A percentile compares a stretch with the other conserved stretches of the same genome.
Evolutionary conservation across 192 early-diverging fungal species (phyloP).

Genomic region (Coemansia sp.): DNA sequence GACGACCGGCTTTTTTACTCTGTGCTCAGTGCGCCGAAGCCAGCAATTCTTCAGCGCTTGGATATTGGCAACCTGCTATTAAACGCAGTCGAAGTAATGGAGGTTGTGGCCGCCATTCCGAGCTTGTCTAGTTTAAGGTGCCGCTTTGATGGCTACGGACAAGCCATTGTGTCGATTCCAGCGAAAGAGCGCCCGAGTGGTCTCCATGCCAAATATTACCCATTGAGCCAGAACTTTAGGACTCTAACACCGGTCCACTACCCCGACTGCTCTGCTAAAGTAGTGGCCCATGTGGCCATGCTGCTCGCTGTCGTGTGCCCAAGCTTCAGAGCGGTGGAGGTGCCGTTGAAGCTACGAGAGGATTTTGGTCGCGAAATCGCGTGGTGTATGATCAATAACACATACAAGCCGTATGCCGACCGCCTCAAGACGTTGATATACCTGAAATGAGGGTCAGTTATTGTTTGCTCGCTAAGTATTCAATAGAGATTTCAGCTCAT

Average conservation of each 20-base stretch:
- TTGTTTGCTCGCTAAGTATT: too few relatives aligned
- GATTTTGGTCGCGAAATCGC: not conserved
- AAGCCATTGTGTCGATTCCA: not conserved
- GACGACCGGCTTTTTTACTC: too few relatives aligned
- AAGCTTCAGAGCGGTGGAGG: not conserved
- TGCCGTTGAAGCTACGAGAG: not conserved
- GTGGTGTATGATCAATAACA: not conserved
- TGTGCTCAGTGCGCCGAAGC: not conserved
- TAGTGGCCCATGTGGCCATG: not conserved
- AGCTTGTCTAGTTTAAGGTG: not conserved
- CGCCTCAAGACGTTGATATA: not conserved
- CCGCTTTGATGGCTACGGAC: not conserved
- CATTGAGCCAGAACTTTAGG: not conserved
- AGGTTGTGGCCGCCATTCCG: not conserved
- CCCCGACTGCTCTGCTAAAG: not conserved
- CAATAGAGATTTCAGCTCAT: too few relatives aligned
- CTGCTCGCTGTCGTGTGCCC: not conserved
- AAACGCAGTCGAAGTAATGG: not conserved
- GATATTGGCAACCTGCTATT: not conserved
- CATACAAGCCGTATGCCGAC: not conserved
- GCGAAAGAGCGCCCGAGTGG: not conserved
- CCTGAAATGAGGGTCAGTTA: not conserved
- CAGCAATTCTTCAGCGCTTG: not conserved
- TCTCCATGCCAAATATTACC: not conserved
- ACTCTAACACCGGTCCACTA: not conserved